These are phyloP conservation scores for Cryomyces antarcticus DNA, from an alignment of 495 filamentous ascomycete genomes.

Conservation along the genomic window DNA sequence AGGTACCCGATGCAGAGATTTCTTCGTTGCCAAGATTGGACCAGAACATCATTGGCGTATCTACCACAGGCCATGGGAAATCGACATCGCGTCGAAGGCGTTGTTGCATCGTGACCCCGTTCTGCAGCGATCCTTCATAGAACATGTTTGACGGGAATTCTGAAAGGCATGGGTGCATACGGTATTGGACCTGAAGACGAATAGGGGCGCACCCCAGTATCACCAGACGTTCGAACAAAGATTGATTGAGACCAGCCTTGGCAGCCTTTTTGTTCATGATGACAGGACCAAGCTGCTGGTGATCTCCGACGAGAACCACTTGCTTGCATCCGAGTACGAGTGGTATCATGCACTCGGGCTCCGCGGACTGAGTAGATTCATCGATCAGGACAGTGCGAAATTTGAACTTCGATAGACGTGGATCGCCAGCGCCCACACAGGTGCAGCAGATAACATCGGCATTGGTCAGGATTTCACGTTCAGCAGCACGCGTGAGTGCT, in stretches of 20 bases:
- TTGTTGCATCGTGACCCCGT: slow-evolving; percentile 80
- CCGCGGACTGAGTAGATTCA: slow-evolving; percentile 95
- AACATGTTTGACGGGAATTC: slow-evolving; percentile 99
- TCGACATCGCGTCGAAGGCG: slow-evolving; percentile 84
- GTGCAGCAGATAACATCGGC: slow-evolving; percentile 99
- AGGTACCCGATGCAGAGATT: slow-evolving; percentile 92
- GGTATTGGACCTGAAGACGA: slow-evolving; percentile 90
- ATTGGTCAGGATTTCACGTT: slow-evolving; percentile 87
- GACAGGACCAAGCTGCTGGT: slow-evolving; percentile 93
- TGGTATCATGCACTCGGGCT: slow-evolving; percentile 98
- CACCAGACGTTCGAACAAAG: slow-evolving; percentile 90
- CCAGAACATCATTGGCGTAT: slow-evolving; percentile 99
- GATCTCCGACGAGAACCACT: slow-evolving; percentile 91
- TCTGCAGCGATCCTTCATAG: slow-evolving; percentile 94
- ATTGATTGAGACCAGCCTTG: slow-evolving; percentile 93
- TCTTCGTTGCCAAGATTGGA: slow-evolving; percentile 95
- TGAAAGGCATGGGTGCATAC: slow-evolving; percentile 96
- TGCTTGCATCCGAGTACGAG: slow-evolving; percentile 96
- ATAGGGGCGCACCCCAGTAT: slow-evolving; percentile 84
- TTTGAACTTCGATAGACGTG: slow-evolving; percentile 84
- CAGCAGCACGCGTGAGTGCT: slow-evolving; percentile 75
- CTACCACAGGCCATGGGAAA: slow-evolving; percentile 90
- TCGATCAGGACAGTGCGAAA: slow-evolving; percentile 97
- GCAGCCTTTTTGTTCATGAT: slow-evolving; percentile 99
- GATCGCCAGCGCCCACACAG: slow-evolving; percentile 93